phyloP scores from a whole-genome alignment of 2,329 filamentous ascomycete species.

The Neocucurbitaria cava region DNA sequence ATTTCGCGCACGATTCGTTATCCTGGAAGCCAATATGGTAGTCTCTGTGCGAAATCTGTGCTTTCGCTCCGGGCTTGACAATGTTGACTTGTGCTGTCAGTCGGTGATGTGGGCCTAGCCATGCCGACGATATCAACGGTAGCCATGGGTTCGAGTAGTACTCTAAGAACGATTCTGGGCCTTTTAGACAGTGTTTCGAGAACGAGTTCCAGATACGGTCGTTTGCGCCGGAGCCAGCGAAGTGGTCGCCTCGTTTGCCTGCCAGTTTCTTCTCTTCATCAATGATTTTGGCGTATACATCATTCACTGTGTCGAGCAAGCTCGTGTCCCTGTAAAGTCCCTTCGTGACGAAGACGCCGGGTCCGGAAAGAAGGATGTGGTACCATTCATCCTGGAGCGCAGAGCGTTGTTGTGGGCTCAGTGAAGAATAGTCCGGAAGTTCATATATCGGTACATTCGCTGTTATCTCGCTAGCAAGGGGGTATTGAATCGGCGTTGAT shows the following conservation, averaged over 20 bases:
- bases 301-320: slow-evolving; percentile 39
- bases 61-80: slow-evolving; percentile 64
- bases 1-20: slow-evolving; percentile 51
- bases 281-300: slow-evolving; percentile 43
- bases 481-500: slow-evolving; percentile 51
- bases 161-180: slow-evolving; percentile 60
- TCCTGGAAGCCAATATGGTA: slow-evolving; percentile 71
- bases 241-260: slow-evolving; percentile 64
- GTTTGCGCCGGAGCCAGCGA: slow-evolving; percentile 63
- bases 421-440: slow-evolving; percentile 48
- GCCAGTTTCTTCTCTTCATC: slow-evolving; percentile 57
- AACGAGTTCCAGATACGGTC: slow-evolving; percentile 72
- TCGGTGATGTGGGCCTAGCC: slow-evolving; percentile 67
- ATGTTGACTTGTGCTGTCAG: slow-evolving; percentile 70
- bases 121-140: slow-evolving; percentile 59
- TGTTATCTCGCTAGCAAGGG: slow-evolving; percentile 54
- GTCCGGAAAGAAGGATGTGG: slow-evolving; percentile 62
- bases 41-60: slow-evolving; percentile 67
- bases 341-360: slow-evolving; percentile 66
- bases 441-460: slow-evolving; percentile 66
- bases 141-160: slow-evolving; percentile 70
- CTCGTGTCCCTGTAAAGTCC: slow-evolving; percentile 34
- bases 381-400: slow-evolving; percentile 68
- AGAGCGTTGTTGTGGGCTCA: slow-evolving; percentile 37
- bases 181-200: slow-evolving; percentile 63